Evolutionary conservation across 2,329 filamentous ascomycete genomes (phyloP).

Genomic region (Endoconidiophora laricicola): DNA sequence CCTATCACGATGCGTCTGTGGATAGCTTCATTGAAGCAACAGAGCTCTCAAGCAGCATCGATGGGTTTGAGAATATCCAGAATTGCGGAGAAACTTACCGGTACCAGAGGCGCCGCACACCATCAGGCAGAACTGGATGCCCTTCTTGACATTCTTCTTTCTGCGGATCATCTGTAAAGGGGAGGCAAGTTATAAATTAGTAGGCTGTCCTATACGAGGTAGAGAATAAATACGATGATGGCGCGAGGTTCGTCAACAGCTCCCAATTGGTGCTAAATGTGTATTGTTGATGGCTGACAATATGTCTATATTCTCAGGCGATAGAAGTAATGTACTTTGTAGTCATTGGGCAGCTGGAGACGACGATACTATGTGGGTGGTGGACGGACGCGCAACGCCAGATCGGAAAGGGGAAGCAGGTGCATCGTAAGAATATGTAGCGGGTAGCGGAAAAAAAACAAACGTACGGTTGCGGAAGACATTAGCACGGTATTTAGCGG

Average conservation of each 20-base stretch:
- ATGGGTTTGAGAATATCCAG: neutral
- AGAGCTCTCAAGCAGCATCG: neutral
- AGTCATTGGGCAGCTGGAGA: neutral
- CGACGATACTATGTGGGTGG: conserved; percentile 10
- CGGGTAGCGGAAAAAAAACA: conserved; percentile 2
- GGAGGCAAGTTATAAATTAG: conserved; percentile 15
- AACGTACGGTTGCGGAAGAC: conserved; percentile 22
- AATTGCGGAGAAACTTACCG: conserved; percentile 40
- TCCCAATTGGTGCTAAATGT: too few species aligned
- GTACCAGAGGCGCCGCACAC: conserved; percentile 98
- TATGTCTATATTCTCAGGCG: too few species aligned
- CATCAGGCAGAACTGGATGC: conserved; percentile 99
- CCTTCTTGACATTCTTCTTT: conserved; percentile 99
- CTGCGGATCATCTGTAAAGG: conserved; percentile 81
- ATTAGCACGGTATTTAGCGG: conserved; percentile 16
- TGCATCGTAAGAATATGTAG: neutral
- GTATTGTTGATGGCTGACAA: too few species aligned
- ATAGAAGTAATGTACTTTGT: too few species aligned
- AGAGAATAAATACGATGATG: too few species aligned
- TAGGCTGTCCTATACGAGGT: conserved; percentile 3
- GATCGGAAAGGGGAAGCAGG: conserved; percentile 3
- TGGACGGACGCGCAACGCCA: neutral
- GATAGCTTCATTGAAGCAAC: neutral
- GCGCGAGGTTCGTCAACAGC: too few species aligned
- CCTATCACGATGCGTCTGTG: neutral